A percentile compares a stretch with the other conserved stretches of the same genome.
Conservation (phyloP, 495 filamentous ascomycete genomes). For the Rusavskia elegans region DNA sequence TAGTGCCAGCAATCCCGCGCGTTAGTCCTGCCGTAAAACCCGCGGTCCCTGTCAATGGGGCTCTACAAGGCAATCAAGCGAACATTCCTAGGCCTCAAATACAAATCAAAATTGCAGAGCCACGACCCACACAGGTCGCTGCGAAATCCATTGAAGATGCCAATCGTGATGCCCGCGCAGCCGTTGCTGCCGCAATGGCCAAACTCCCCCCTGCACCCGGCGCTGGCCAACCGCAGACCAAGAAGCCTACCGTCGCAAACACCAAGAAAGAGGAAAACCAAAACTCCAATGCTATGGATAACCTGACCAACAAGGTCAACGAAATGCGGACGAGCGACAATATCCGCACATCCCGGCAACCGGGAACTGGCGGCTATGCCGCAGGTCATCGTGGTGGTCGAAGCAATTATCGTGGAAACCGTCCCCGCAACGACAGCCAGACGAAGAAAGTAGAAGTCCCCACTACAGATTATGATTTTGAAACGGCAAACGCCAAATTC, state of each 20-base stretch:
- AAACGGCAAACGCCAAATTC: constrained; percentile 85
- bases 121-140: constrained; percentile 18
- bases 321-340: constrained; percentile 61
- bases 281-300: constrained; percentile 45
- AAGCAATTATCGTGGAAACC: constrained; percentile 35
- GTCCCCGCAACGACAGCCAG: constrained; percentile 27
- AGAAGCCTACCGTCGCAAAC: constrained; percentile 22
- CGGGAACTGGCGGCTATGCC: constrained; percentile 30
- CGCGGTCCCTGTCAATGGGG: constrained; percentile 25
- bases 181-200: constrained; percentile 81
- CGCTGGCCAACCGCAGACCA: constrained; percentile 25
- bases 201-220: constrained; percentile 43
- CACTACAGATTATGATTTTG: constrained; percentile 82
- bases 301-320: constrained; percentile 68
- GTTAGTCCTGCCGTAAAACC: constrained; percentile 23
- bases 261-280: constrained; percentile 27
- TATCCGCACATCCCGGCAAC: constrained; percentile 21
- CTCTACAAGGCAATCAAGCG: constrained; percentile 15
- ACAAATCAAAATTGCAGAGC: constrained; percentile 15
- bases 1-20: constrained; percentile 52
- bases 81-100: constrained; percentile 5
- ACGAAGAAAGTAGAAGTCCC: constrained; percentile 72
- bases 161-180: constrained; percentile 67
- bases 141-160: constrained; percentile 42
- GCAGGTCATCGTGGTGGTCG: constrained; percentile 40